A percentile compares a stretch with the other conserved stretches of the same genome.
These are phyloP conservation scores for Metschnikowia picachoensis DNA, from an alignment of 805 yeast genomes.

Conservation along the genomic window DNA sequence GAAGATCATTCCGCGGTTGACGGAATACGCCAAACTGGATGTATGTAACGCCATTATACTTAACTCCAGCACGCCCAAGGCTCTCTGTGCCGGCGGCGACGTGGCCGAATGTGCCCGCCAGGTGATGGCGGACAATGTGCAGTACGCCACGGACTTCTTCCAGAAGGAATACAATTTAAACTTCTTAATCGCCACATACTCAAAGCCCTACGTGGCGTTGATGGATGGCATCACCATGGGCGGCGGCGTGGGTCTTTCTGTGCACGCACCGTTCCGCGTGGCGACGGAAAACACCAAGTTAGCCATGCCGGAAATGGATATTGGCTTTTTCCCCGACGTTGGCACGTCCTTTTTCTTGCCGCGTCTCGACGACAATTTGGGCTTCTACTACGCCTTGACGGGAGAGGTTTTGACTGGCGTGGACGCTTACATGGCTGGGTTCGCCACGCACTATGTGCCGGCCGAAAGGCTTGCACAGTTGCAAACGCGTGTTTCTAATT, in stretches of 20 bases:
- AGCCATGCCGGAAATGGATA: constrained; percentile 98
- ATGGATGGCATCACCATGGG: constrained; percentile 97
- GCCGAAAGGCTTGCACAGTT: constrained; percentile 59
- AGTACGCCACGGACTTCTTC: constrained; percentile 62
- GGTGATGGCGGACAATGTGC: constrained; percentile 45
- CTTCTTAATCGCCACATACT: constrained; percentile 72
- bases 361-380: constrained; percentile 74
- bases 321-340: constrained; percentile 95
- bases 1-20: constrained; percentile 65
- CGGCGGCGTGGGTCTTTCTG: constrained; percentile 91
- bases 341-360: constrained; percentile 91
- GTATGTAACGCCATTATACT: constrained; percentile 63
- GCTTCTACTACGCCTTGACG: constrained; percentile 81
- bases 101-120: constrained; percentile 72
- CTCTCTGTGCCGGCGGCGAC: constrained; percentile 97
- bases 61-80: constrained; percentile 59
- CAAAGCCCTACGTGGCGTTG: constrained; percentile 81
- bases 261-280: constrained; percentile 87
- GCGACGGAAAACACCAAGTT: constrained; percentile 88
- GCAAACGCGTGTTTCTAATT: constrained; percentile 59
- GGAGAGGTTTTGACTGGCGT: constrained; percentile 74
- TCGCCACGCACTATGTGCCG: constrained; percentile 87
- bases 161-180: constrained; percentile 77
- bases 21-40: constrained; percentile 71
- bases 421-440: constrained; percentile 79